Evolutionary conservation across 345 rosid genomes (phyloP).

Genomic region (Eucalyptus sp.): DNA sequence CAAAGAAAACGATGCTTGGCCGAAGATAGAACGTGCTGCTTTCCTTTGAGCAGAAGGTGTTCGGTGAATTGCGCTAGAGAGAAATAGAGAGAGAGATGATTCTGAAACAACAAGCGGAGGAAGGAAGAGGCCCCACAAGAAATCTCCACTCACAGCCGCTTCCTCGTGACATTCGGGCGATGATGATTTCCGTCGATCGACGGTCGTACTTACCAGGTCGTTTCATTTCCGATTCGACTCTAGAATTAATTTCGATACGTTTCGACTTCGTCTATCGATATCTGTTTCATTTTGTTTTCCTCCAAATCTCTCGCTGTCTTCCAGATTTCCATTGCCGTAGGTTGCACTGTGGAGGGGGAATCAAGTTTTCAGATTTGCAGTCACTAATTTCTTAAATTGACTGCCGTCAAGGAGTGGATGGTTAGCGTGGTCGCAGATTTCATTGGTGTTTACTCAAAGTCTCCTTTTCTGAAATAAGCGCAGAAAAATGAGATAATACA

Average conservation of each 20-base stretch:
- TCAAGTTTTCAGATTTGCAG: too few species aligned
- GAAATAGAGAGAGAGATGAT: not conserved
- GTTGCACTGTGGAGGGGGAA: not conserved
- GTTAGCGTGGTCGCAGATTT: too few species aligned
- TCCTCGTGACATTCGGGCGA: not conserved
- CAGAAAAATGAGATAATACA: too few species aligned
- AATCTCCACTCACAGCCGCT: not conserved
- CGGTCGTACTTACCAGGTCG: fast-evolving
- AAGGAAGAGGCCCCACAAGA: fast-evolving
- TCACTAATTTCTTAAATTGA: too few species aligned
- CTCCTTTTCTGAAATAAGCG: too few species aligned
- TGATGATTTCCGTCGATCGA: not conserved
- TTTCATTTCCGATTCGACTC: not conserved
- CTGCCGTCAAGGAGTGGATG: too few species aligned
- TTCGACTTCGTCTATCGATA: fast-evolving
- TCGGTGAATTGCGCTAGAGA: not conserved
- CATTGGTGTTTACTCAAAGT: too few species aligned
- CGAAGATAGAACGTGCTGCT: not conserved
- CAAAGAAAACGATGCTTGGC: too few species aligned
- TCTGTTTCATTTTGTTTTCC: too few species aligned
- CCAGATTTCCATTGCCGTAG: fast-evolving
- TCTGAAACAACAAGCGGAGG: not conserved
- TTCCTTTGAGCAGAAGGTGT: not conserved
- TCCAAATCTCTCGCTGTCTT: fast-evolving
- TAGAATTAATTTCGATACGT: too few species aligned